Evolutionary conservation across 2,329 filamentous ascomycete genomes (phyloP), one percentile per base, ranked within the genome.

Genomic region (Lasiodiplodia gonubiensis): DNA sequence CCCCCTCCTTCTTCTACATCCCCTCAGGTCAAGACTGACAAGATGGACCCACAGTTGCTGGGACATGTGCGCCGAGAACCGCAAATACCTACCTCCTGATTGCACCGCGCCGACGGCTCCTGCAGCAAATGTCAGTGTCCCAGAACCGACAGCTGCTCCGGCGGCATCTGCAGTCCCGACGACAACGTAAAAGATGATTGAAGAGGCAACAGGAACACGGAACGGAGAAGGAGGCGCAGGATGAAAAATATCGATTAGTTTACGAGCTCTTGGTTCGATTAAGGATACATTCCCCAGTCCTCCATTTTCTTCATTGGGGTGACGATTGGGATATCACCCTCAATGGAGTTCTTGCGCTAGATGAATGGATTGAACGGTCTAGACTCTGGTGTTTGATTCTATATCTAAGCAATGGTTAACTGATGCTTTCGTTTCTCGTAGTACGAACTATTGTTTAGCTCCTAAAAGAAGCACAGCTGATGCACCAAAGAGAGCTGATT

Each of bases 21-120:
- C 10, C 21, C 11, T 46, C 12, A 14, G 10, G 0, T 3, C 11
- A 12, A 25, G 21, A 33, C 18, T 54, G 3, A 57, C 33, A 11
- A 54, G 3, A 21, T 57, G 11, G 1, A n/a, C 10, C 16, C 4
- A 18, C 35, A 63, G 59, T 1, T 63, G 59, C 10, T 63, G 59
- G 59, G 30, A 63, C n/a, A n/a, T 10, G 42, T 63, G 59, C 46
- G 18, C 37, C 27, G 59, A 63, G 46, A 33, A 63, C 18, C 59
- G 59, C 12, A 11, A 51, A 46, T 63, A 63, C 21, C 16, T 63
- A 6, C n/a, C 35, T 51, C 59, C 59, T 4, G 42, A 30, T 3
- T 63, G 59, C 30, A 7, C 14, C 2, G 59, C 18, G 18, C 16
- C 6, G n/a, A 16, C 42, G 21, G 18, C 25, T 4, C 14, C 25